Evolutionary conservation across 768 basidiomycete genomes (phyloP).

Genomic region (Obba rivulosa): DNA sequence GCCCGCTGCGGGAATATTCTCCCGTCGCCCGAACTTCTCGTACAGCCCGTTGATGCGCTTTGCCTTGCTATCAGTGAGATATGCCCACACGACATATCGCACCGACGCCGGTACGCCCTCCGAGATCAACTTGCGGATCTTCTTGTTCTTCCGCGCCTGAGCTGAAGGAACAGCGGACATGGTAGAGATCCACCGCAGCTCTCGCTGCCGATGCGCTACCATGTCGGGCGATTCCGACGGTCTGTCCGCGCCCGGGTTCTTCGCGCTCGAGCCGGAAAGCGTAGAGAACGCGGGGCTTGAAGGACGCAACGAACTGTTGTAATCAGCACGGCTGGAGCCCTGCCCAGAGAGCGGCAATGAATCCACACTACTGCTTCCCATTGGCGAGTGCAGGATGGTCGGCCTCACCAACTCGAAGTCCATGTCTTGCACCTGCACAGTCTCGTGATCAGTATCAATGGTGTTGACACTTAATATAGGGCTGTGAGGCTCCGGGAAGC

Average conservation of each 20-base stretch:
- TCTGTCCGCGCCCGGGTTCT: not conserved
- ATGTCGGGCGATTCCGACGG: conserved; percentile 9
- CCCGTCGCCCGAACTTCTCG: conserved; percentile 51
- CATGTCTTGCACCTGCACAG: conserved; percentile 73
- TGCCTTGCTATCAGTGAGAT: conserved; percentile 72
- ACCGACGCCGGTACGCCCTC: conserved; percentile 82
- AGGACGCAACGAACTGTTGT: conserved; percentile 9
- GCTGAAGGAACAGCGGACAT: conserved; percentile 52
- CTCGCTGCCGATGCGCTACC: conserved; percentile 69
- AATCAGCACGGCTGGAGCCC: conserved; percentile 1
- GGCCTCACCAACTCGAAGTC: conserved; percentile 78
- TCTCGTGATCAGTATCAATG: conserved; percentile 37
- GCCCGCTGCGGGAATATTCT: conserved; percentile 39
- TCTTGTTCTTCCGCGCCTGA: conserved; percentile 74
- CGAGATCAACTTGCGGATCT: conserved; percentile 63
- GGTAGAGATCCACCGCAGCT: conserved; percentile 69
- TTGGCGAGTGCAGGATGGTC: conserved; percentile 30
- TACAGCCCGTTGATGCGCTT: conserved; percentile 68
- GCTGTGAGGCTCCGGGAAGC: conserved; percentile 26
- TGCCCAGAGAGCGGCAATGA: conserved; percentile 4
- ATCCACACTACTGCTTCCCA: conserved; percentile 12
- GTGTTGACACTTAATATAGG: conserved; percentile 17
- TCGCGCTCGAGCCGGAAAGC: conserved; percentile 16
- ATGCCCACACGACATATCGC: conserved; percentile 80
- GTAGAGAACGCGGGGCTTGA: conserved; percentile 34